These are phyloP conservation scores for Apiospora marii DNA, from an alignment of 2,329 filamentous ascomycete genomes.

Conservation along the genomic window DNA sequence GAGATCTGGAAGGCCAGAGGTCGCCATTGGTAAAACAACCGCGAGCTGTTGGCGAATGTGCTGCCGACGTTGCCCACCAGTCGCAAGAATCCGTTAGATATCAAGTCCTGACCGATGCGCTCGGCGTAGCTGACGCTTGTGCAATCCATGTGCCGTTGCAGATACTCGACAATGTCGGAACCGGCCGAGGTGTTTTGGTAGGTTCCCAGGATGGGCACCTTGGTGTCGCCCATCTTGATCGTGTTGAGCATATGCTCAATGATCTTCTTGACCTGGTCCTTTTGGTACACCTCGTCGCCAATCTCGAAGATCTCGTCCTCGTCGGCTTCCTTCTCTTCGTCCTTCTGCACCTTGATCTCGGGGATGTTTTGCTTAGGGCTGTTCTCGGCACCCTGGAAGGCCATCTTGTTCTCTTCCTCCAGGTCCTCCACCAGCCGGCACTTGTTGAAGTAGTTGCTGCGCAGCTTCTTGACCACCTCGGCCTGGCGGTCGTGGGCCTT, in stretches of 20 bases:
- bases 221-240: constrained; percentile 88
- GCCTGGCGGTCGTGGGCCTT: constrained; percentile 93
- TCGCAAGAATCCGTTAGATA: constrained; percentile 84
- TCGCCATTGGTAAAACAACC: constrained; percentile 97
- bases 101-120: constrained; percentile 91
- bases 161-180: constrained; percentile 93
- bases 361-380: constrained; percentile 70
- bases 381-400: constrained; percentile 85
- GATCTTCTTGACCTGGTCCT: constrained; percentile 91
- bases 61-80: constrained; percentile 94
- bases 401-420: constrained; percentile 98
- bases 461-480: constrained; percentile 88
- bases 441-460: constrained; percentile 98
- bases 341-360: constrained; percentile 84
- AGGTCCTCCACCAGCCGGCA: constrained; percentile 94
- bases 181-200: constrained; percentile 94
- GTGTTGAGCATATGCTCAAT: constrained; percentile 84
- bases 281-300: constrained; percentile 85
- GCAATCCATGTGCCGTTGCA: constrained; percentile 86
- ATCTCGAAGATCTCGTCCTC: constrained; percentile 83
- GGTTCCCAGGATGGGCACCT: constrained; percentile 93
- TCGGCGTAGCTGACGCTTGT: constrained; percentile 90
- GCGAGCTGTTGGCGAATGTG: constrained; percentile 96
- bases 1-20: constrained; percentile 88
- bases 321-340: constrained; percentile 62